Evolutionary conservation across 1,139 yeast species (phyloP), one percentile per base, ranked within the genome.

Genomic region (Yamadazyma songkhlaensis): DNA sequence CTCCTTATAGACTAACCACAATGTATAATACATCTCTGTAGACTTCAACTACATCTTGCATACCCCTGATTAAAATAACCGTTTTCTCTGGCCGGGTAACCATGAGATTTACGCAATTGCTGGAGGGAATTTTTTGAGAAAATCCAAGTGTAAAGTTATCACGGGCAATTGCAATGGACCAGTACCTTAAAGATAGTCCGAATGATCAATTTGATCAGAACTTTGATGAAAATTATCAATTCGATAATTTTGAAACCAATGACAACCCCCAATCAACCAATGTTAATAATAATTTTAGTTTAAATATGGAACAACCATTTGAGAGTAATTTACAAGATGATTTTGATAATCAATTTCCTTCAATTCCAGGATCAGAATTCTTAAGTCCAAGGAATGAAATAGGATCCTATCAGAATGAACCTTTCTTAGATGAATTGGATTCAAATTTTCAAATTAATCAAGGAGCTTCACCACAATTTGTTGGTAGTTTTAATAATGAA

Each of bases 181-280:
- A 64, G 38, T 66, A 50, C 45, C 55, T 65, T 40, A 64, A 57
- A 40, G 70, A 65, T 35, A 63, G 71, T 51, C 70, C 72, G 12
- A 51, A 27, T 14, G 39, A 36, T 13, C 32, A 30, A 30, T 17
- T 30, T 22, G 31, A 28, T 12, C 9, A 21, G 9, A 20, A 20
- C 7, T 21, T 22, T 11, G 20, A 11, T 21, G 25, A 27, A 6
- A 11, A n/a, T 7, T 13, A 21, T 20, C 23, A 30, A 21, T 13
- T 11, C 27, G 9, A 14, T 22, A 31, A 31, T 13, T 27, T 27
- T 11, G 15, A 13, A 11, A 31, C 36, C 14, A 23, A 14, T 37
- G 22, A 27, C 26, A 36, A 40, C 13, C n/a, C n/a, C n/a, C n/a
- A n/a, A n/a, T n/a, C n/a, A n/a, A n/a, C n/a, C n/a, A n/a, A n/a